Base-by-base conservation (phyloP, 257 asterid genomes). In the Solanum clarkiae region DNA sequence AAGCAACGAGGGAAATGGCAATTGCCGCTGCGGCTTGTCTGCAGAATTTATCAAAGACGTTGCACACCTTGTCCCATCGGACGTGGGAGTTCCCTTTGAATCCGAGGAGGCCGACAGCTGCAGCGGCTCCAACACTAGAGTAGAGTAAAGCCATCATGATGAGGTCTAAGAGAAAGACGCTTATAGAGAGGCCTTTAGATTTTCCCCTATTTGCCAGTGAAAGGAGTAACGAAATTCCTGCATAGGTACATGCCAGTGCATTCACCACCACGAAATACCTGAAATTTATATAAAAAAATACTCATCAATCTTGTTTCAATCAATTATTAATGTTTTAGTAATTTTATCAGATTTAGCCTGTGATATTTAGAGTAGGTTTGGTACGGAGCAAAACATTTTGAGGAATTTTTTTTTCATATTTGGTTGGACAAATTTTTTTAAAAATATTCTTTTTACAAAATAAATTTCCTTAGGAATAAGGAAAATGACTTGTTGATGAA, bases 231-330 rank as follows among this genome's bases (percentile, higher is more conserved):
- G 97, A 91, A 26, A 92, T 84, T 6, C 87, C 88, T 22, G 94
- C 93, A 84, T 94, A 81, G 10, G 56, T 91, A 81, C 97, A 86
- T 79, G 97, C 97, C 57, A 94, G 84, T 4, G 92, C 86, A 75
- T 92, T 91, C 75, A 86, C 95, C 88, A 88, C 93, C 85, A 94
- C 93, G 9, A 93, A 87, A 82, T 89, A 94, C 93, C 98, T 94
- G 75, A 7, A 88, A 69, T 24, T 22, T 49, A 12, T 22, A 49
- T 75, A 0, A 14, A 75, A 32, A 32, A 3, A 32, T 32, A 32
- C 36, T 32, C 36, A 32, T 32, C 36, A 32, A 29, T 29, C 32
- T 29, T 36, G 40, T 36, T 36, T 36, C 40, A 36, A 36, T 36
- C 42, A 36, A 36, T 3, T 36, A 36, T 6, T 36, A 36, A 36